Conservation (phyloP, 129 eudicot genomes). For the Artemisia annua region DNA sequence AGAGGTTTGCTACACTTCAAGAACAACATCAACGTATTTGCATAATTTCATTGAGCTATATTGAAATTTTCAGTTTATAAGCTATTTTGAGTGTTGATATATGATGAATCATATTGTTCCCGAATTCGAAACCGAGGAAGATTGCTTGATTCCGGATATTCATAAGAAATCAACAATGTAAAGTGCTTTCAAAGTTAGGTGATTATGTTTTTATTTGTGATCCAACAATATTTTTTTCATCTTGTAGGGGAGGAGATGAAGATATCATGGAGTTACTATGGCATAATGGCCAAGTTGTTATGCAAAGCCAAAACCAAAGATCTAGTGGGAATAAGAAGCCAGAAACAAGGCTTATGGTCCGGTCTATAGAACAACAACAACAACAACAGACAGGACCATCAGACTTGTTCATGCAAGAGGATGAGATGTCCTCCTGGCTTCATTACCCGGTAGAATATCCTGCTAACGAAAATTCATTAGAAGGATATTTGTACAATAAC, state of each 20-base stretch:
- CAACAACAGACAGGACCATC: slow-evolving; percentile 19
- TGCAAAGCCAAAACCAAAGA: slow-evolving; percentile 54
- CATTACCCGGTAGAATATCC: slow-evolving; percentile 47
- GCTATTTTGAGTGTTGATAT: slow-evolving; percentile 6
- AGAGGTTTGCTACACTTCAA: neutral
- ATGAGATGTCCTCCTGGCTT: slow-evolving; percentile 69
- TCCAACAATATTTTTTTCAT: neutral
- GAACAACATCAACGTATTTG: neutral
- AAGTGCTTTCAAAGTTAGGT: slow-evolving; percentile 1
- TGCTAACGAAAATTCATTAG: slow-evolving; percentile 43
- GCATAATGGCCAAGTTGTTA: slow-evolving; percentile 68
- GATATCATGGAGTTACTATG: slow-evolving; percentile 69
- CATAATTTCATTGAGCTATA: no score
- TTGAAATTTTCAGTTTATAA: neutral
- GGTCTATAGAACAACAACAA: slow-evolving; percentile 3
- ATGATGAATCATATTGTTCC: slow-evolving; percentile 54
- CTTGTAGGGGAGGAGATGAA: slow-evolving; percentile 39
- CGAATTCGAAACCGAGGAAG: slow-evolving; percentile 44
- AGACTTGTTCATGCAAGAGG: slow-evolving; percentile 57
- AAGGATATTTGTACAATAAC: slow-evolving; percentile 41
- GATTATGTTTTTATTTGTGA: neutral
- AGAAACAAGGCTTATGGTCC: slow-evolving; percentile 25
- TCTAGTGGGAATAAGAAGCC: slow-evolving; percentile 26
- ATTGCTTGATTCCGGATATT: slow-evolving; percentile 29
- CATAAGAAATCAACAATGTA: slow-evolving; percentile 44